Evolutionary conservation across 129 eudicot genomes (phyloP).

Genomic region (Escallonia rubra): DNA sequence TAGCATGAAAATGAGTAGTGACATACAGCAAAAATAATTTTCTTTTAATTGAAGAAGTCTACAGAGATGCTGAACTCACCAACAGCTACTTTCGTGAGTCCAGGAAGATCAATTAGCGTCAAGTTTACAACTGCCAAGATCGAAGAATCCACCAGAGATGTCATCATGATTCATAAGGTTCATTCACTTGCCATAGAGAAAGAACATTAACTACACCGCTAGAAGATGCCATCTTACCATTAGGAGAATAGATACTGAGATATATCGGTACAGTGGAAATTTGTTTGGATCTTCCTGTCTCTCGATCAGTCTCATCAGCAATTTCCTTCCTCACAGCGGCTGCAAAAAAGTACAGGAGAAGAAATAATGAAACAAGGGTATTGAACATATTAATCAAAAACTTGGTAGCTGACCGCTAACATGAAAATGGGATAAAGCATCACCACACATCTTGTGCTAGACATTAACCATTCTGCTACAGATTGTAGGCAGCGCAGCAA

Average conservation of each 20-base stretch:
- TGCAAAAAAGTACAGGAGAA: conserved; percentile 27
- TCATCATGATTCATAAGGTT: too few relatives aligned
- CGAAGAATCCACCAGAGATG: neutral
- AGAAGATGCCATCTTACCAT: conserved; percentile 43
- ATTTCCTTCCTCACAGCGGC: conserved; percentile 96
- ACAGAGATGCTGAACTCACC: conserved; percentile 48
- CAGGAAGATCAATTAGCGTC: conserved; percentile 97
- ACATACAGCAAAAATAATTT: neutral
- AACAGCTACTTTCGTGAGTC: conserved; percentile 94
- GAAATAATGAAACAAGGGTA: neutral
- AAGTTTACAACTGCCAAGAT: conserved; percentile 79
- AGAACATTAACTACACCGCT: neutral
- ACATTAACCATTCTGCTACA: too few relatives aligned
- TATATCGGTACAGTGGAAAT: conserved; percentile 93
- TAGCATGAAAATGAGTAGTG: neutral
- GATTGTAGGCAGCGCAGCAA: too few relatives aligned
- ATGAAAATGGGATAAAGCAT: neutral
- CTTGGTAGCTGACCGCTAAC: neutral
- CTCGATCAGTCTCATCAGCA: conserved; percentile 94
- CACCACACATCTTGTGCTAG: neutral
- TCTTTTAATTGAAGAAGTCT: conserved; percentile 1
- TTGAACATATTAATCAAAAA: neutral
- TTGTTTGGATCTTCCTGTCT: conserved; percentile 76
- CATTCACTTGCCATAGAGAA: too few relatives aligned
- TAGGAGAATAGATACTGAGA: conserved; percentile 94